phyloP scores from a whole-genome alignment of 805 yeast species.

The Saturnispora besseyi region DNA sequence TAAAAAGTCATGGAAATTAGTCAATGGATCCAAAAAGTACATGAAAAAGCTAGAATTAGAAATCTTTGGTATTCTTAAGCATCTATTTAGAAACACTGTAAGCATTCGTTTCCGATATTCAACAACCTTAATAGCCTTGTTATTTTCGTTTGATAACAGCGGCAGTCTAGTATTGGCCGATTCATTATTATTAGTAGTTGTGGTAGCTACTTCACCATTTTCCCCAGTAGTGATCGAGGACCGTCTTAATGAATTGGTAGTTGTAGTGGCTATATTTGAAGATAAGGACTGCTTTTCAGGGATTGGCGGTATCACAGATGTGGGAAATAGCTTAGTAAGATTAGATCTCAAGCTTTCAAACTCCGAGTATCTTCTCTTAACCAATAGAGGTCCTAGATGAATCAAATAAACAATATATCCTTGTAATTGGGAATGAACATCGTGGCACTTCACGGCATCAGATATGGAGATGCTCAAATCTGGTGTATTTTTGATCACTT shows the following conservation, averaged over 20 bases:
- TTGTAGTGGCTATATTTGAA: conserved; percentile 26
- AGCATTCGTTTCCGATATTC: conserved; percentile 71
- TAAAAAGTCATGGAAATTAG: conserved; percentile 73
- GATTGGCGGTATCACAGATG: conserved; percentile 83
- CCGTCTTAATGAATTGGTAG: conserved; percentile 22
- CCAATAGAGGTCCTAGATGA: conserved; percentile 46
- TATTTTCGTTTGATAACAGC: neutral
- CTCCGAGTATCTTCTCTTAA: conserved; percentile 84
- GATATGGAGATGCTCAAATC: conserved; percentile 33
- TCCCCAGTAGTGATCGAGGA: conserved; percentile 4
- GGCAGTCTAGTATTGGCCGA: neutral
- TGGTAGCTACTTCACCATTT: neutral
- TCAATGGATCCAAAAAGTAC: conserved; percentile 77
- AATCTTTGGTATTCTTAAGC: conserved; percentile 49
- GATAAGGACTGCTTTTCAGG: conserved; percentile 71
- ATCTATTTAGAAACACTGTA: conserved; percentile 68
- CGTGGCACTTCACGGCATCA: conserved; percentile 82
- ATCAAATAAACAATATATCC: conserved; percentile 77
- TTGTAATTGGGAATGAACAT: conserved; percentile 42
- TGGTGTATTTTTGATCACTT: conserved; percentile 14
- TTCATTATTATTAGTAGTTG: neutral
- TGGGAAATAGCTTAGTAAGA: conserved; percentile 66
- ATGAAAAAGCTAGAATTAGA: conserved; percentile 54
- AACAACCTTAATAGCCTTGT: conserved; percentile 16
- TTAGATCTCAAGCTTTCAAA: conserved; percentile 75